Base-by-base conservation (phyloP, 139 green algal species). In the Closterium sp. region DNA sequence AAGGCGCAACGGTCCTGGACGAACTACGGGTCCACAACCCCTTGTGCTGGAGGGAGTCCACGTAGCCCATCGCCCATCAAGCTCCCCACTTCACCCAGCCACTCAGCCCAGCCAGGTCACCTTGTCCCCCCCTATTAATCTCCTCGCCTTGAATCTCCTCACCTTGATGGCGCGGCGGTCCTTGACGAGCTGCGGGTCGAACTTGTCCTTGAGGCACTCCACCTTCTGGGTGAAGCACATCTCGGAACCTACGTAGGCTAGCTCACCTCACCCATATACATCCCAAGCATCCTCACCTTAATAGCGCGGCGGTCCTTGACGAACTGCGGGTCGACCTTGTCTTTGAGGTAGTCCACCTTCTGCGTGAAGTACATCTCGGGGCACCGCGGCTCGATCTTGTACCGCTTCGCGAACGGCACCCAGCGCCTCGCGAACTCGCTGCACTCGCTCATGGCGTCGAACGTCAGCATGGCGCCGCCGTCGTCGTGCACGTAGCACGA, bases 301-400 rank as follows among this genome's bases (percentile, higher is more conserved):
- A 93, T 87, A 16, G 43, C 35, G n/a, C 86, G 43, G 25, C 90
- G 33, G n/a, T 91, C 90, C 30, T 87, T 89, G 9, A 92, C 87
- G 43, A 93, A 93, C 10, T 55, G 21, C 86, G 33, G 21, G 34
- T 93, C 31, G 34, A 90, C 76, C 76, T 92, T 36, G 86, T 89
- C 90, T 28, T 91, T 87, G 19, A 87, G 64, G 38, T 93, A 93
- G 90, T 93, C 90, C 55, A 93, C 30, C 25, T 90, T 90, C 86
- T 91, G 43, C 19, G 25, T 84, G 83, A 93, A 93, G 87, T 93
- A 93, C 86, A 91, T 88, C 34, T 93, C 91, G 19, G 91, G 91
- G 12, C 34, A 35, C 28, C 91, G 86, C 34, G 91, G 91, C 91
- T 93, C 91, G 31, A 93, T 88, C 25, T 76, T 88, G 91, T 89